phyloP scores from a whole-genome alignment of 2,329 filamentous ascomycete genomes.

The Calonectria pseudoturangicola region DNA sequence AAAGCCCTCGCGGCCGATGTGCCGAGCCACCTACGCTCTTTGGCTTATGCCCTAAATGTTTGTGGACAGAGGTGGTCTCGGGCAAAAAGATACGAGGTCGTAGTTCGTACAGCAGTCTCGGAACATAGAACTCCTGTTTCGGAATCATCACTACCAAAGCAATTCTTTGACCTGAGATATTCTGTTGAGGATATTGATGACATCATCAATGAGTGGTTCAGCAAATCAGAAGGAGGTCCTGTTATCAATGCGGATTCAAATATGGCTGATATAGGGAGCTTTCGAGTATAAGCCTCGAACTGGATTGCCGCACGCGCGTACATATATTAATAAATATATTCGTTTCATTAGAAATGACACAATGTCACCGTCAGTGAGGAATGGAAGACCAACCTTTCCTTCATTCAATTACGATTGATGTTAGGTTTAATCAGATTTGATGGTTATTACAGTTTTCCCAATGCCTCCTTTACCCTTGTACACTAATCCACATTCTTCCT shows the following conservation, averaged over 20 bases:
- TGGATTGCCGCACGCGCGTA: background rate
- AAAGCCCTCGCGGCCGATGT: background rate
- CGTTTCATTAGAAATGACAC: too few species aligned
- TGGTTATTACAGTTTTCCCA: too few species aligned
- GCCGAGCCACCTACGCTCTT: background rate
- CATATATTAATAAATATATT: background rate
- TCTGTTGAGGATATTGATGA: background rate
- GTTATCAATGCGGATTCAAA: background rate
- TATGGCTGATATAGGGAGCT: background rate
- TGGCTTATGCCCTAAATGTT: background rate
- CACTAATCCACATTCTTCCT: too few species aligned
- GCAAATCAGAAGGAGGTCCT: background rate
- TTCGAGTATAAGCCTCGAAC: background rate
- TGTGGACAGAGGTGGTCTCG: background rate
- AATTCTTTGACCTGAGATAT: slow-evolving; percentile 7
- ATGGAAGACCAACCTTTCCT: too few species aligned
- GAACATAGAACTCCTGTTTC: background rate
- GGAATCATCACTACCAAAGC: background rate
- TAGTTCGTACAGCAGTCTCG: slow-evolving; percentile 1
- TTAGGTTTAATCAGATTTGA: too few species aligned
- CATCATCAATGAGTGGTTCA: background rate
- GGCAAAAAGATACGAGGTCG: background rate
- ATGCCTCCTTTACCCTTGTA: too few species aligned
- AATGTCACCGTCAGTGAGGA: too few species aligned
- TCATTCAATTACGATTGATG: too few species aligned